Evolutionary conservation across 768 basidiomycete species (phyloP), one percentile per base, ranked within the genome.

Genomic region (Serendipita sp.): DNA sequence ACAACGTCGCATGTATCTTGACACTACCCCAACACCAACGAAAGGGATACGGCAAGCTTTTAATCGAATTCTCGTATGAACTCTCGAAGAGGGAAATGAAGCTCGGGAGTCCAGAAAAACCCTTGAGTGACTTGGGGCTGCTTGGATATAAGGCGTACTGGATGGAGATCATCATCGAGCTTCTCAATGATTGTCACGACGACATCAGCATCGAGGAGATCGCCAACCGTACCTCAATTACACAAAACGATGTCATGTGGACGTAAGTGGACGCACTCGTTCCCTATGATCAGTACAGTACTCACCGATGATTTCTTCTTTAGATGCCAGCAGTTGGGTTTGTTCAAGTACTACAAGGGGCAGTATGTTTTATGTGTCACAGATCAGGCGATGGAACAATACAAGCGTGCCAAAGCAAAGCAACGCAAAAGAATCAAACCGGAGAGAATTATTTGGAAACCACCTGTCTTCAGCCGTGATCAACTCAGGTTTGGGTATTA

Each of bases 21-120:
- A 93, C 96, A n/a, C 81, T 99, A 46, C 96, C 96, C 3, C 96
- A 99, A 72, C 91, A 98, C 72, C 96, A 99, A 74, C 87, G 95
- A 38, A 86, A 90, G 72, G 94, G 94, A 3, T 96, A 92, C 73
- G 96, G 96, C 65, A 91, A 92, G 73, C 78, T 97, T 32, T 78
- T 99, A 44, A 99, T 99, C 74, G 92, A 98, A 72, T 99, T 99
- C 73, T 95, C 92, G 1, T 99, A 98, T 77, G 93, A 97, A 71
- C 82, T 98, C 41, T 92, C 88, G 79, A 98, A 97, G 79, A 87
- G 88, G 70, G 96, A 99, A 74, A 86, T 86, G 65, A 97, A 95
- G 73, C 83, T 93, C 8, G 96, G 96, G 16, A 92, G 89, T 71
- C 96, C 96, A 3, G 96, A 99, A 79, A 99, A 99, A 74, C 96